Base-by-base conservation (phyloP, 805 yeast species). In the Saccharomycopsis synnaedendra region DNA sequence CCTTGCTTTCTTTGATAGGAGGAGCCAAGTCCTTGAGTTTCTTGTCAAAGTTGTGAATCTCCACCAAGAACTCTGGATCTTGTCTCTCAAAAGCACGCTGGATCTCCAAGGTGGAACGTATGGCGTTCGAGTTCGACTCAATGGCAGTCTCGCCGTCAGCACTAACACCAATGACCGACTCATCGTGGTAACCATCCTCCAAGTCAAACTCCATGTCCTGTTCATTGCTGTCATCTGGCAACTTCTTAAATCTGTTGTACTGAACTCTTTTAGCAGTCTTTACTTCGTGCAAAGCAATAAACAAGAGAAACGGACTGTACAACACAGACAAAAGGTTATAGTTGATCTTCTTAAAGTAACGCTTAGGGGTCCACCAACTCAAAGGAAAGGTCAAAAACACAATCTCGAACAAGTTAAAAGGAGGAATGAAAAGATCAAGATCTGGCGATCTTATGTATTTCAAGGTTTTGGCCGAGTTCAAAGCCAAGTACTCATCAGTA, bases 381-480 rank as follows among this genome's bases (percentile, higher is more conserved):
- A 74, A 19, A 33, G 78, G 78, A 9, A 50, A 9, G 5, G 55
- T 52, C 32, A 72, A 59, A 4, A 80, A 57, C 4, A 76, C 41
- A 1, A 81, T 45, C 61, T 87, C 96, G 46, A 87, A 63, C 55
- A 87, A 62, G 60, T 87, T 87, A 54, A 85, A 72, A 4, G 96
- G 96, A 4, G 96, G 90, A 31, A 86, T 88, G 60, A 77, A 87
- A 37, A 86, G 82, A 58, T 83, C 79, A 47, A 78, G 80, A 65
- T 87, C 96, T 0, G 96, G 96, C 0, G 95, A 95, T 57, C 96
- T 72, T 46, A 86, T 80, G 60, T 84, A 87, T 52, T 88, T 72
- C 56, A 87, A 71, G 1, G 94, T 85, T 68, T 87, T 85, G 52
- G 83, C 81, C 4, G 95, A 85, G 56, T 82, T 84, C 47, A 86